Conservation (phyloP, 345 rosid genomes). For the Acer negundo region DNA sequence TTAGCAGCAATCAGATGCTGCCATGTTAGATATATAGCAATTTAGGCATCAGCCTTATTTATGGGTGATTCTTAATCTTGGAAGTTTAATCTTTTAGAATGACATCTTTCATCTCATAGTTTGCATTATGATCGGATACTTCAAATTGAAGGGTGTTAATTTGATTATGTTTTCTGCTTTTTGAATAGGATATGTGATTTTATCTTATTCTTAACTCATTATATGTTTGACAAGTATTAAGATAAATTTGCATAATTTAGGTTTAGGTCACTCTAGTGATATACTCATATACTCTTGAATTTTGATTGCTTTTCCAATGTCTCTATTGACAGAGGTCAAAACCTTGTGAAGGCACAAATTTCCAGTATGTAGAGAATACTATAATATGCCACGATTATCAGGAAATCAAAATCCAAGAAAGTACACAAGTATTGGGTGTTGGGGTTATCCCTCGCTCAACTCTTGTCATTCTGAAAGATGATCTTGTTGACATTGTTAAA, state of each 20-base stretch:
- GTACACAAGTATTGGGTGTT: conserved; percentile 84
- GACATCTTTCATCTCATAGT: neutral
- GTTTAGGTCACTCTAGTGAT: neutral
- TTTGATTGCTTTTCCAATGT: conserved; percentile 14
- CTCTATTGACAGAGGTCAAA: conserved; percentile 55
- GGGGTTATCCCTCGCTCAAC: conserved; percentile 96
- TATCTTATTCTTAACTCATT: neutral
- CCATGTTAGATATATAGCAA: neutral
- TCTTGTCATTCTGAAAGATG: conserved; percentile 73
- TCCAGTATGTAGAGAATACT: conserved; percentile 67
- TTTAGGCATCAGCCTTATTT: neutral
- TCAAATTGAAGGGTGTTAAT: neutral
- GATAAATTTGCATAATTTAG: neutral
- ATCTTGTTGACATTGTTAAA: conserved; percentile 93
- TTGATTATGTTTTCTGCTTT: conserved; percentile 3
- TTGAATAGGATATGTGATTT: neutral
- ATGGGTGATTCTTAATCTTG: neutral
- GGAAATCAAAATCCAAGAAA: conserved; percentile 96
- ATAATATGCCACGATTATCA: conserved; percentile 83
- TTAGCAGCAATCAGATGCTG: neutral
- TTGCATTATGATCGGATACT: neutral
- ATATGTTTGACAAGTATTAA: neutral
- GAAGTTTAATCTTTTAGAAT: neutral
- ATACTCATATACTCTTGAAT: neutral
- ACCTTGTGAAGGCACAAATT: conserved; percentile 77